These are phyloP conservation scores for Podospora pseudoanserina DNA, from an alignment of 495 filamentous ascomycete species.

Conservation along the genomic window DNA sequence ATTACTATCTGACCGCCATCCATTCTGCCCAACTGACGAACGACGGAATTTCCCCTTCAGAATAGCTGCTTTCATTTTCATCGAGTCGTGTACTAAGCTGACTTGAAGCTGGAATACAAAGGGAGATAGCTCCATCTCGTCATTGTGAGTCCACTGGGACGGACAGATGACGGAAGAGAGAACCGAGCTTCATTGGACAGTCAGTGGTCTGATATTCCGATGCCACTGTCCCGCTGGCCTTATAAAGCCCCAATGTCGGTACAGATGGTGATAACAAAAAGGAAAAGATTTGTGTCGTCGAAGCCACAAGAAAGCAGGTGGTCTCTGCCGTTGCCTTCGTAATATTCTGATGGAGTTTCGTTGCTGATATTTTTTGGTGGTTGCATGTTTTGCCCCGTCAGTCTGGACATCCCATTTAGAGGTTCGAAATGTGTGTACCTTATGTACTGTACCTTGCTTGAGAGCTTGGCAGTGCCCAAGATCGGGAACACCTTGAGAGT, in stretches of 20 bases:
- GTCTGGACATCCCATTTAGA: slow-evolving; percentile 1
- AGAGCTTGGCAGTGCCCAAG: not conserved
- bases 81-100: no score
- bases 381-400: no score
- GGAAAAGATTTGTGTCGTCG: not conserved
- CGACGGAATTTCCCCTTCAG: not conserved
- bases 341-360: not conserved
- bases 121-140: not conserved
- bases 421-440: slow-evolving; percentile 18
- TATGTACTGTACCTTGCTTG: not conserved
- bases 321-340: not conserved
- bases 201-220: not conserved
- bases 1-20: not conserved
- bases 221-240: not conserved
- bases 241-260: no score
- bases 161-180: not conserved
- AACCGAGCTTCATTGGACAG: not conserved
- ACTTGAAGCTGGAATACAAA: not conserved
- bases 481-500: not conserved
- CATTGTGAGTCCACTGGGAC: not conserved
- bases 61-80: no score
- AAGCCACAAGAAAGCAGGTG: not conserved
- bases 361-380: no score
- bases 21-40: not conserved
- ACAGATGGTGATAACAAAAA: not conserved